A percentile compares a stretch with the other conserved stretches of the same genome.
Conservation (phyloP, 108 stramenopile genomes). For the Nannochloropsis gaditana region DNA sequence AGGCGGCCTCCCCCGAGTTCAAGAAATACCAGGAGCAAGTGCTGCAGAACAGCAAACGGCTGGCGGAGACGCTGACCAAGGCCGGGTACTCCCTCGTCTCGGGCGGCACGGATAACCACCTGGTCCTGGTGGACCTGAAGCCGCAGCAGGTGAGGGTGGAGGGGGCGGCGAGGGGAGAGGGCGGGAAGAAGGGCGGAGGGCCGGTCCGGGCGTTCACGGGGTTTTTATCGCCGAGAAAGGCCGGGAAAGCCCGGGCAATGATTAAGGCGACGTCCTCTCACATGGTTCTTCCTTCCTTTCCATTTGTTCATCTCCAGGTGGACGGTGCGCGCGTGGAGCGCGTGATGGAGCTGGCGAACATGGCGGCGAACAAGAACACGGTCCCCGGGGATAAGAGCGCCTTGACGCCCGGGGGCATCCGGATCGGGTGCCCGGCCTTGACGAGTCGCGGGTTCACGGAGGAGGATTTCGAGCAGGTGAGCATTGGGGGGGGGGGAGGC, state of each 20-base stretch:
- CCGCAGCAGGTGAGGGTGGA: neutral
- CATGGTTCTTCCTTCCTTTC: neutral
- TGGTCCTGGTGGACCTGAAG: constrained; percentile 87
- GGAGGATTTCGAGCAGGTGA: constrained; percentile 80
- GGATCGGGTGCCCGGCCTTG: constrained; percentile 98
- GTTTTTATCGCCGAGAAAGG: neutral
- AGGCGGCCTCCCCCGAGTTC: constrained; percentile 83
- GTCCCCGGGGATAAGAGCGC: constrained; percentile 90
- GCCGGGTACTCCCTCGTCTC: constrained; percentile 86
- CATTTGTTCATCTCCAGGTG: constrained; percentile 1
- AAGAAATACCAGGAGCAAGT: constrained; percentile 75
- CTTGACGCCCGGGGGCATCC: constrained; percentile 92
- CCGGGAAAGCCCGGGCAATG: neutral
- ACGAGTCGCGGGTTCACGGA: constrained; percentile 92
- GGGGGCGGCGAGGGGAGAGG: neutral
- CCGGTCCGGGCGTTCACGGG: too few species aligned
- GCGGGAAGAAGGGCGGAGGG: neutral
- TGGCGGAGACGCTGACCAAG: constrained; percentile 68
- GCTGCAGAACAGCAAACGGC: constrained; percentile 43
- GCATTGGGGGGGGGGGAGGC: too few species aligned
- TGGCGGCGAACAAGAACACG: constrained; percentile 93
- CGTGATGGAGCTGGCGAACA: constrained; percentile 87
- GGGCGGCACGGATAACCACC: constrained; percentile 99
- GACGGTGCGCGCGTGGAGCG: constrained; percentile 88
- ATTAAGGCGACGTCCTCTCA: neutral